Percentiles rank a stretch among this genome's conserved stretches.
phyloP scores from a whole-genome alignment of 2,329 filamentous ascomycete species.

The Botrytis tulipae region DNA sequence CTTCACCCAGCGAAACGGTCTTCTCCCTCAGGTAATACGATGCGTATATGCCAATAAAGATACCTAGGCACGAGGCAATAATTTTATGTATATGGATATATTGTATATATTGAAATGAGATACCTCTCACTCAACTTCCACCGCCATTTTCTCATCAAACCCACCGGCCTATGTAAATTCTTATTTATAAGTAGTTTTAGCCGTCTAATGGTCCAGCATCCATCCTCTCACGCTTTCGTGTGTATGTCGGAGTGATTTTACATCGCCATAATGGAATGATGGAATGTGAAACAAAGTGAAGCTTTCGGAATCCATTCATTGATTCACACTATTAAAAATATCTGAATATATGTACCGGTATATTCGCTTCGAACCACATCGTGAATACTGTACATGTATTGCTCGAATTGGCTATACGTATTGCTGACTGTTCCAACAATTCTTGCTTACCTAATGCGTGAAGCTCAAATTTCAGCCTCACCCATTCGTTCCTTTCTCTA shows the following conservation, averaged over 20 bases:
- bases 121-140: background rate
- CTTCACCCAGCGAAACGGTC: background rate
- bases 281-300: background rate
- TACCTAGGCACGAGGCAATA: background rate
- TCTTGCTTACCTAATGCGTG: background rate
- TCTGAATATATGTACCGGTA: background rate
- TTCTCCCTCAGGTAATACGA: background rate
- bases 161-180: background rate
- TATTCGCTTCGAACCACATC: background rate
- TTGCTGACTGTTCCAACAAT: slow-evolving; percentile 4
- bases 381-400: background rate
- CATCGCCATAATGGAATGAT: background rate
- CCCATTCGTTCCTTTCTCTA: background rate
- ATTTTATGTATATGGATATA: background rate
- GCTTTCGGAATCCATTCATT: background rate
- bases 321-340: background rate
- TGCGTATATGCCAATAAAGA: background rate
- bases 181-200: background rate
- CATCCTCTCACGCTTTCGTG: background rate
- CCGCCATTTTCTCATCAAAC: background rate
- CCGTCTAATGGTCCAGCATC: background rate
- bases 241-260: background rate
- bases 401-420: background rate
- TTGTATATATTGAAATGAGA: background rate
- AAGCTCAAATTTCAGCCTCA: slow-evolving; percentile 16